These are phyloP conservation scores for Cyclocybe aegerita DNA, from an alignment of 768 basidiomycete species.

Conservation along the genomic window DNA sequence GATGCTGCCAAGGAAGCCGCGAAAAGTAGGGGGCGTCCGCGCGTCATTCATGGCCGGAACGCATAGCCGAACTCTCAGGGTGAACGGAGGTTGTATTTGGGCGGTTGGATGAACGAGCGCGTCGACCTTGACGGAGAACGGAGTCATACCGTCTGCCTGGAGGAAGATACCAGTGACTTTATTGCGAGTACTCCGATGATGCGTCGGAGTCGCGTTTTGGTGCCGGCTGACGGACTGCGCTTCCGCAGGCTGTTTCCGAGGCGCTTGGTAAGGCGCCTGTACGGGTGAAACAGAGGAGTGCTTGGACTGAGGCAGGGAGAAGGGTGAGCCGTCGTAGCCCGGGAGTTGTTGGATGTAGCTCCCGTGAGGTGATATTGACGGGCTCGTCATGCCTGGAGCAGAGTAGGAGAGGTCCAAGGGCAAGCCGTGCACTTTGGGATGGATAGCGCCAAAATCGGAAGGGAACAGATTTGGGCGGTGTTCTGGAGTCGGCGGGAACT, in stretches of 20 bases:
- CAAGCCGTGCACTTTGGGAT: slow-evolving; percentile 17
- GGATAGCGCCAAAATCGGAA: slow-evolving; percentile 22
- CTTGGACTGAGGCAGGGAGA: slow-evolving; percentile 3
- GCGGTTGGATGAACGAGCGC: slow-evolving; percentile 41
- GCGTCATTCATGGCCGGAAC: slow-evolving; percentile 56
- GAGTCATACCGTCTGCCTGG: slow-evolving; percentile 69
- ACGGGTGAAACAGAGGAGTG: slow-evolving; percentile 8
- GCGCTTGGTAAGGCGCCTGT: slow-evolving; percentile 12
- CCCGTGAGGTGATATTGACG: slow-evolving; percentile 30
- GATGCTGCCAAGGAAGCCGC: slow-evolving; percentile 62
- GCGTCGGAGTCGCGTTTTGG: slow-evolving; percentile 24
- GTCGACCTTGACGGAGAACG: slow-evolving; percentile 60
- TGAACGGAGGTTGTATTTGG: slow-evolving; percentile 39
- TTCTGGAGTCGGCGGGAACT: slow-evolving; percentile 47
- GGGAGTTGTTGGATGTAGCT: slow-evolving; percentile 26
- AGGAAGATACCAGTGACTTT: slow-evolving; percentile 47
- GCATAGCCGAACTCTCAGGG: slow-evolving; percentile 55
- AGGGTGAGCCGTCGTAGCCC: slow-evolving; percentile 18
- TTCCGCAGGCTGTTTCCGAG: slow-evolving; percentile 7
- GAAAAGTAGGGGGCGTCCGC: slow-evolving; percentile 52
- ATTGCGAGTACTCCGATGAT: slow-evolving; percentile 23
- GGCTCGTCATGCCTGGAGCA: slow-evolving; percentile 18
- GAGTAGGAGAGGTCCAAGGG: slow-evolving; percentile 17
- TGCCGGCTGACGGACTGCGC: slow-evolving; percentile 16
- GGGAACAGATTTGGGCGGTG: slow-evolving; percentile 32